Evolutionary conservation across 2,329 filamentous ascomycete species (phyloP), one percentile per base, ranked within the genome.

Genomic region (Apiospora arundinis): DNA sequence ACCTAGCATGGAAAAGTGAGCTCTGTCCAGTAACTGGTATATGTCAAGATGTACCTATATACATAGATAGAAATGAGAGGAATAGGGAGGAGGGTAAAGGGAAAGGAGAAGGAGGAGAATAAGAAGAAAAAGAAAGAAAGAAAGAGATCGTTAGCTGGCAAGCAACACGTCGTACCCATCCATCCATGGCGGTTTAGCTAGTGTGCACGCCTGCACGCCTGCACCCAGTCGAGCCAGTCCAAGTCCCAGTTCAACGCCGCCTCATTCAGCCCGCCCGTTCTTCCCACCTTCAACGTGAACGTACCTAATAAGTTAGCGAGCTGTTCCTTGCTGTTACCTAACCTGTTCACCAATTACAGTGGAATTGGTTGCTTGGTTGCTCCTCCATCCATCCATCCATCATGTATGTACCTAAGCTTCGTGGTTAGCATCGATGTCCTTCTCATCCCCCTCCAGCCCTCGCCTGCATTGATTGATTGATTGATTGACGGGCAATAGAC

Each of bases 221-320:
- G 14, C 12, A 42, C 14, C 42, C 23, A 60, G 52, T 37, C 12
- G 28, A n/a, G 28, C 2, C 32, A 32, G 32, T 32, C 32, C 32
- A 32, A 32, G 32, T 32, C 16, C 52, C 56, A 40, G 56, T 63
- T 40, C 28, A 40, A 63, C 28, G 56, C 56, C 56, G 32, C 56
- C 56, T 63, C 32, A 63, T 40, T 63, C 56, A 63, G 56, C 56
- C 56, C 56, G 56, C 28, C 56, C 56, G 56, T n/a, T 63, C 56
- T 63, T 32, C 32, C 32, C 32, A 32, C 7, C 28, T n/a, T 16
- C 42, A 16, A 60, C 7, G 52, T 37, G 28, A 2, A 25, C 18
- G 14, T 28, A 32, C 52, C 52, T 25, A 60, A 60, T 37, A 37
- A 60, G 52, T 60, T 60, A 60, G 52, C 25, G 52, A 60, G 52